phyloP scores from a whole-genome alignment of 164 flowering plant species.

The Warburgia ugandensis region DNA sequence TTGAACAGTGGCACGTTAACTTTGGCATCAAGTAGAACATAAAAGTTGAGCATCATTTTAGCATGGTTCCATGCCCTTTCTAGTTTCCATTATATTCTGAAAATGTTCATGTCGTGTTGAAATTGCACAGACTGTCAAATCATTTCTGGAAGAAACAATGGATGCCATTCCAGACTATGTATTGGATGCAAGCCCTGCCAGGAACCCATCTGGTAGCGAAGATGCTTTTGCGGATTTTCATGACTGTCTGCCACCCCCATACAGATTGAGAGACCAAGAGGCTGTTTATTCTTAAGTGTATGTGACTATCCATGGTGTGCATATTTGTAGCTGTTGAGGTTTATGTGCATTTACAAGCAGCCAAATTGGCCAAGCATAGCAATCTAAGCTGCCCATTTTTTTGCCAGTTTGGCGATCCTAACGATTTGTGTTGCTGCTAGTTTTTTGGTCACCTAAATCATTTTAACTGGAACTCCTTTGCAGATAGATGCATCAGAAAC shows the following conservation, averaged over 20 bases:
- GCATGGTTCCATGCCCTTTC: neutral
- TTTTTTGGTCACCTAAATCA: too few species aligned
- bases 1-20: too few species aligned
- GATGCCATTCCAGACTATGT: constrained; percentile 71
- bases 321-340: too few species aligned
- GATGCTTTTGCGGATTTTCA: constrained; percentile 47
- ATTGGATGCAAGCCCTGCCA: constrained; percentile 51
- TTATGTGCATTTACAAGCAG: too few species aligned
- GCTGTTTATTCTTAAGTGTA: constrained; percentile 18
- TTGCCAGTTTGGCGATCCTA: too few species aligned
- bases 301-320: too few species aligned
- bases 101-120: neutral
- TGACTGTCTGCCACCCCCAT: constrained; percentile 56
- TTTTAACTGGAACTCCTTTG: too few species aligned
- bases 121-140: constrained; percentile 41
- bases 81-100: neutral
- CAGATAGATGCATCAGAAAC: too few species aligned
- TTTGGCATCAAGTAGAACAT: too few species aligned
- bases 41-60: neutral
- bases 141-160: constrained; percentile 70
- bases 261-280: constrained; percentile 33
- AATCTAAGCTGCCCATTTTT: too few species aligned
- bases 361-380: too few species aligned
- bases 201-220: constrained; percentile 23
- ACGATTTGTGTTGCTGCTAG: too few species aligned